Evolutionary conservation across 352 stramenopile genomes (phyloP), one percentile per base, ranked within the genome.

Genomic region (Pythium sp.): DNA sequence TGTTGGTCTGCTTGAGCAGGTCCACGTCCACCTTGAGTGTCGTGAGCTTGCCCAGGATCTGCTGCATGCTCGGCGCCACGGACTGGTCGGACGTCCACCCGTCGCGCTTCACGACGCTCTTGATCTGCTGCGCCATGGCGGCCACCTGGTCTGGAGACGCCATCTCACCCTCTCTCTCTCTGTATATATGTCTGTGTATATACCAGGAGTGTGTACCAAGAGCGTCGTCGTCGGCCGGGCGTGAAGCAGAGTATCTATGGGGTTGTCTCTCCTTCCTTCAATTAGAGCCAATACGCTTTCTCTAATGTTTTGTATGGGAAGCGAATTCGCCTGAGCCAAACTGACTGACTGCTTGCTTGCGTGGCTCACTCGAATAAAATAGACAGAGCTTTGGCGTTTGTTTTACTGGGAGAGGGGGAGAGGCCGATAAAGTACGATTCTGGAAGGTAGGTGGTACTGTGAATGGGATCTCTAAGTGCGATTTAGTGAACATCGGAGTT

Each of bases 11-110:
- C 67, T 90, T 81, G 60, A 96, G 73, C 64, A 94, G 73, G 12
- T 87, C 84, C 41, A 87, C 80, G 71, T 96, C 85, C 66, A 92
- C 86, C 43, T 84, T 79, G 6, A 93, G 73, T 49, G 87, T 91
- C 58, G 84, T 93, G 67, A 96, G 82, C 36, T 85, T 82, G 15
- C 80, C 77, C 58, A 96, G 73, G 22, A 94, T 74, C 32, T 77
- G 72, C 64, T 91, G 84, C 71, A 94, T 82, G 58, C 90, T 79
- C 2, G 75, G 70, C 38, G 82, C 82, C 58, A 90, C 77, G 55
- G 76, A 79, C 58, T 70, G 70, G 70, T 94, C 85, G 7, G 58
- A 68, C 69, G 82, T 78, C 88, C 88, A 96, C 22, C 81, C 80
- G 34, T 89, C 76, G 36, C 86, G 72, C 58, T 74, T 67, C 43